Conservation (phyloP, 1,284 basidiomycete genomes). For the Cutaneotrichosporon cyanovorans region DNA sequence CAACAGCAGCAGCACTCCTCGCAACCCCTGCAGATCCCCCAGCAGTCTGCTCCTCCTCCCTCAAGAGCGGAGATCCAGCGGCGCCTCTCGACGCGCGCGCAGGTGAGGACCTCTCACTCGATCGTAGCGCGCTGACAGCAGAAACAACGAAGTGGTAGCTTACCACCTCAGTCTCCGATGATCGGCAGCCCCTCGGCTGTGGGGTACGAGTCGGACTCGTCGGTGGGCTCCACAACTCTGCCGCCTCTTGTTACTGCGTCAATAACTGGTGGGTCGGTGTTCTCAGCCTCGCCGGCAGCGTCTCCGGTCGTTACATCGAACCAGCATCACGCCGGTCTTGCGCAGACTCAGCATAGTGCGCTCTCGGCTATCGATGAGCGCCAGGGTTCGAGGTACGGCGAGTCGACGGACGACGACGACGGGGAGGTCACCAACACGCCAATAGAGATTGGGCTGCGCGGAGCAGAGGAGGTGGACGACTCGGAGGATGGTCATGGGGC, state of each 20-base stretch:
- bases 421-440: too few species aligned
- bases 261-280: conserved; percentile 5
- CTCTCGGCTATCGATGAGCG: conserved; percentile 31
- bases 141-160: background rate
- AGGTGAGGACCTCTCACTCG: background rate
- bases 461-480: conserved; percentile 48
- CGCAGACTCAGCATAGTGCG: conserved; percentile 12
- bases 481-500: conserved; percentile 53
- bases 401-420: background rate
- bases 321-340: background rate
- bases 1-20: too few species aligned
- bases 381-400: conserved; percentile 1
- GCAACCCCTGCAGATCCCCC: too few species aligned
- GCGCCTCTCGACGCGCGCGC: conserved; percentile 1
- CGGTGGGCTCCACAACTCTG: conserved; percentile 52
- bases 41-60: background rate
- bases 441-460: conserved; percentile 34
- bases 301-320: conserved; percentile 14
- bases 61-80: conserved; percentile 1
- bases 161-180: background rate
- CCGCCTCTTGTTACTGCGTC: conserved; percentile 37
- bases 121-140: background rate
- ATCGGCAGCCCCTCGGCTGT: conserved; percentile 39
- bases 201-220: conserved; percentile 78
- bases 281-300: conserved; percentile 11